Evolutionary conservation across 2,329 filamentous ascomycete species (phyloP).

Genomic region (Fusarium oxysporum): DNA sequence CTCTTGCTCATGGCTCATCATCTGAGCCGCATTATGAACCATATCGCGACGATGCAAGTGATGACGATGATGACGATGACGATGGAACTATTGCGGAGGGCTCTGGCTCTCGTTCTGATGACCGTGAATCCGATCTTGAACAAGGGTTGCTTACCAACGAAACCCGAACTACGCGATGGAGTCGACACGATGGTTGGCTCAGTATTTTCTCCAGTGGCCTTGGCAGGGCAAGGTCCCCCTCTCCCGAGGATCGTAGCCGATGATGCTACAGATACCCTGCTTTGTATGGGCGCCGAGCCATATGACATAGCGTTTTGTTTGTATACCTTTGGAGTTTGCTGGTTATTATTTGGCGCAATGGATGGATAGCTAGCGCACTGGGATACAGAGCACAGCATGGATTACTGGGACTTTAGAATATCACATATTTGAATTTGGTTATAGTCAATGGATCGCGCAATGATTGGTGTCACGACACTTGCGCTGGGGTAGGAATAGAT

Average conservation of each 20-base stretch:
- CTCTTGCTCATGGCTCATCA: slow-evolving; percentile 66
- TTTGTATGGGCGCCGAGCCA: slow-evolving; percentile 14
- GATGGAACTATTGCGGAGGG: slow-evolving; percentile 55
- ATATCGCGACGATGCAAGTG: slow-evolving; percentile 65
- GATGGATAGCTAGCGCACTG: slow-evolving; percentile 18
- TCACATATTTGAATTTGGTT: slow-evolving; percentile 24
- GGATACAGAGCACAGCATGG: slow-evolving; percentile 31
- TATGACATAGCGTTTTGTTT: slow-evolving; percentile 28
- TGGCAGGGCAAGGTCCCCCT: slow-evolving; percentile 38
- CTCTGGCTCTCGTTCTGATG: slow-evolving; percentile 47
- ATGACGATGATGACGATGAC: slow-evolving; percentile 54
- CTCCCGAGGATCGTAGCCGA: slow-evolving; percentile 44
- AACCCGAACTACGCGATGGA: slow-evolving; percentile 34
- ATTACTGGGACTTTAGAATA: slow-evolving; percentile 21
- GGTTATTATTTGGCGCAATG: slow-evolving; percentile 20
- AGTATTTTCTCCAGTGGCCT: slow-evolving; percentile 51
- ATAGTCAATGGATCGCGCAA: slow-evolving; percentile 23
- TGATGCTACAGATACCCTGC: slow-evolving; percentile 10
- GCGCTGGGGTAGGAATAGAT: slow-evolving; percentile 29
- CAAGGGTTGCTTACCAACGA: slow-evolving; percentile 52
- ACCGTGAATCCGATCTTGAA: slow-evolving; percentile 56
- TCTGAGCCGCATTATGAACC: slow-evolving; percentile 65
- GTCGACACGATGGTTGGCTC: slow-evolving; percentile 53
- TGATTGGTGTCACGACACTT: slow-evolving; percentile 10
- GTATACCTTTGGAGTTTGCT: slow-evolving; percentile 29